These are phyloP conservation scores for Argentina anserina DNA, from an alignment of 306 rosid species.

Conservation along the genomic window DNA sequence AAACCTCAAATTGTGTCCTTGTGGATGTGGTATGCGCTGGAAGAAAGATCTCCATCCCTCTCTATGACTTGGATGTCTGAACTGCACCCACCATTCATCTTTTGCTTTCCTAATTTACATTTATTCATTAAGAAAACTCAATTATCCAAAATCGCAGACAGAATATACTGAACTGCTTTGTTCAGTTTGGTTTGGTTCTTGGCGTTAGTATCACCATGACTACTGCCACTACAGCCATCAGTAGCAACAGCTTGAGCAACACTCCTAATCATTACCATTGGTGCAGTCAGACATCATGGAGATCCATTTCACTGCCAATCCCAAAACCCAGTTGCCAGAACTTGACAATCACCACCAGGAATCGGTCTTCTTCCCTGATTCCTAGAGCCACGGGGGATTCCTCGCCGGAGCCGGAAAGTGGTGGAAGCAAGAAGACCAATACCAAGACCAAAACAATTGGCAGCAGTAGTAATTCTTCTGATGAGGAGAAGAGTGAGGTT, in stretches of 20 bases:
- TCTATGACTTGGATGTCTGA: neutral
- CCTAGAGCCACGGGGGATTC: slow-evolving; percentile 14
- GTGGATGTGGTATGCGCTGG: slow-evolving; percentile 23
- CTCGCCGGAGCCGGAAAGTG: neutral
- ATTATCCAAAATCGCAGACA: slow-evolving; percentile 5
- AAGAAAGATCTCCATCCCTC: neutral
- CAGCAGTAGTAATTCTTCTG: neutral
- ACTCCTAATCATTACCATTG: neutral
- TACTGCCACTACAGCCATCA: neutral
- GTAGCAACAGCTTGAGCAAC: slow-evolving; percentile 5
- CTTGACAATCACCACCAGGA: slow-evolving; percentile 2
- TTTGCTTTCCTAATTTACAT: neutral
- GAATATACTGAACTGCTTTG: slow-evolving; percentile 7
- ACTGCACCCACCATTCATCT: slow-evolving; percentile 6
- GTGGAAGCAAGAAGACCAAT: neutral
- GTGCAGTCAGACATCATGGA: slow-evolving; percentile 10
- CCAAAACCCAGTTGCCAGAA: slow-evolving; percentile 14
- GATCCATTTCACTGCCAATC: neutral
- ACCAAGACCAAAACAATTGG: neutral
- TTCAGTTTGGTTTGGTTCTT: neutral
- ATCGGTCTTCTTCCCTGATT: neutral
- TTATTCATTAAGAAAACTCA: neutral
- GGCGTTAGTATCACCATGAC: neutral
- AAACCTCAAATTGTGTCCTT: slow-evolving; percentile 8
- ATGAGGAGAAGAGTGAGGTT: neutral